Evolutionary conservation across 2,329 filamentous ascomycete species (phyloP), one percentile per base, ranked within the genome.

Genomic region (Venturia carpophila): DNA sequence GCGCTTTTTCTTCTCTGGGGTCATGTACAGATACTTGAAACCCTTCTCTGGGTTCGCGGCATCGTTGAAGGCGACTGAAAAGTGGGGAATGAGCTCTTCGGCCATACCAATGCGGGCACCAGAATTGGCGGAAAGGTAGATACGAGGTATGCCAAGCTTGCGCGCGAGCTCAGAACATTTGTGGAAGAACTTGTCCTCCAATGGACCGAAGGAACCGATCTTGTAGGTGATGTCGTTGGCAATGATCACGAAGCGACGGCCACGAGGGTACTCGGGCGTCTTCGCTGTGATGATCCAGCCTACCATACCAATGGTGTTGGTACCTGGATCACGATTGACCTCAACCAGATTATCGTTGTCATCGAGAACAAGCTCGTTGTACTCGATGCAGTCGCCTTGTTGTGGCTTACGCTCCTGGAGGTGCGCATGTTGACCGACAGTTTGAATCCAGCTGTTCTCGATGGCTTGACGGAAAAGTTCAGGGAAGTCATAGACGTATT

Each of bases 151-250:
- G 47, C 94, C 94, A 68, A 97, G 83, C 82, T 91, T 93, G 72
- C 92, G 88, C 68, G 94, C 94, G 69, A 97, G 83, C 78, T 99
- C 92, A 11, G 94, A 97, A 81, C 94, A 99, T 84, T 97, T 97
- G 83, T 95, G 84, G 87, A 99, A 99, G 86, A 96, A 99, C 72
- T 90, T 89, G 78, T 99, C 94, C 80, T 99, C 94, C 79, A 89
- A 88, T 49, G 94, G 94, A 63, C 94, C 94, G 75, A 99, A 99
- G 1, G 91, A 96, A 73, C 94, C 94, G 75, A 97, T 99, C 83
- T 95, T 95, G 84, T 91, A 97, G 21, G 94, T 99, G 76, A 99
- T 99, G 74, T 99, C 94, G 83, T 99, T 99, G 83, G 94, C 92
- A 68, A 99, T 88, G 69, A 99, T 91, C 75, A 99, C 87, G 79